Conservation (phyloP, 305 asterid genomes). For the Vinca major region DNA sequence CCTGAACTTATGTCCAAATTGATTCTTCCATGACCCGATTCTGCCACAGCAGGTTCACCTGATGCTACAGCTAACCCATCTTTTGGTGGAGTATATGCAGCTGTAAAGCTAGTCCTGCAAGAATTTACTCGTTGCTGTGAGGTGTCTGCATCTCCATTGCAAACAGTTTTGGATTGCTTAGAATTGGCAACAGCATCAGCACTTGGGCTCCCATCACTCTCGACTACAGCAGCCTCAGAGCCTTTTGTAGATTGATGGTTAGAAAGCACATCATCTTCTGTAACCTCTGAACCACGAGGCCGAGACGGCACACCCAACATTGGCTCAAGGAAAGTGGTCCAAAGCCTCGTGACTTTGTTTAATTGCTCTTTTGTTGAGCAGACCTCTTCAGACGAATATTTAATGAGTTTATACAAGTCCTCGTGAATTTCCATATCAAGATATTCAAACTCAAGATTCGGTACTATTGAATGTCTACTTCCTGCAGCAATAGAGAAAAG, state of each 20-base stretch:
- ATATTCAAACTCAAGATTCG: conserved; percentile 76
- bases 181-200: conserved; percentile 35
- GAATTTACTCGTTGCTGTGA: conserved; percentile 41
- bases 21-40: conserved; percentile 39
- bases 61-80: conserved; percentile 32
- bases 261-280: conserved; percentile 41
- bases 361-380: conserved; percentile 87
- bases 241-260: conserved; percentile 31
- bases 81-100: conserved; percentile 36
- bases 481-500: conserved; percentile 82
- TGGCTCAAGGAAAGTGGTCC: conserved; percentile 87
- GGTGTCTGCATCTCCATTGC: conserved; percentile 50
- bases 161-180: conserved; percentile 45
- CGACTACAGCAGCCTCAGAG: conserved; percentile 31
- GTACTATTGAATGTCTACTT: conserved; percentile 54
- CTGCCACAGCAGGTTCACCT: conserved; percentile 41
- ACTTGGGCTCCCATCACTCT: conserved; percentile 56
- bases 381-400: conserved; percentile 86
- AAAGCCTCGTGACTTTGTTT: conserved; percentile 66
- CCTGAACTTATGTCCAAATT: conserved; percentile 28
- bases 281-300: conserved; percentile 36
- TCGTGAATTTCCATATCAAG: conserved; percentile 72
- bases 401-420: conserved; percentile 71
- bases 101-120: conserved; percentile 33
- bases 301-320: conserved; percentile 65